Evolutionary conservation across 805 yeast genomes (phyloP), one percentile per base, ranked within the genome.

Genomic region (Candida ulmi): DNA sequence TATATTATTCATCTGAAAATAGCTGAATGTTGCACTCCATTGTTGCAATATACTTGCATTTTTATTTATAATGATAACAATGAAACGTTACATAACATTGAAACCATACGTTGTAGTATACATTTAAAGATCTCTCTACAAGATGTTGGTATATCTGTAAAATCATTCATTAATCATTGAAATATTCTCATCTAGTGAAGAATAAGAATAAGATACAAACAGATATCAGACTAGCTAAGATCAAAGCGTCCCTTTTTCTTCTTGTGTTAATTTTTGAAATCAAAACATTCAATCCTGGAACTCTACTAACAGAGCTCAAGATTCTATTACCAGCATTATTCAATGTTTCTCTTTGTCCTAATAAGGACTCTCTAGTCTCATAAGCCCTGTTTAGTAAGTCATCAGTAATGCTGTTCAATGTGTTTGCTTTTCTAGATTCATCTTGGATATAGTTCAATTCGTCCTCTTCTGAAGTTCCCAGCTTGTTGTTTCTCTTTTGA

Each of bases 301-400:
- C 73, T 29, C 74, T 66, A 52, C 76, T 76, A 34, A 88, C 63
- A 1, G 85, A 69, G 31, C 72, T 72, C 43, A 78, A 68, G 40
- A 90, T 65, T 42, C 77, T 71, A 41, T 74, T 69, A 46, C 82
- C 85, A 5, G 93, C 84, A 43, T 68, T 75, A 41, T 69, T 68
- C 38, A 93, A 66, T 8, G 74, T 58, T 29, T 71, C 73, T 43
- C 91, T 71, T 63, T 93, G 99, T 35, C 80, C 69, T 34, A 73
- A 49, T 38, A 93, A 72, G 54, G 86, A 95, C 44, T 90, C 97
- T 42, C 98, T 70, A 0, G 98, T 88, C 49, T 84, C 86, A 63
- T 77, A 83, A 1, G 96, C 98, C 57, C 83, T 90, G n/a, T 74
- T 74, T 29, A 91, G 71, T 42, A 93, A 67, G 33, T 83, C 65